Conservation (phyloP, 306 rosid species). For the Betula pendula region DNA sequence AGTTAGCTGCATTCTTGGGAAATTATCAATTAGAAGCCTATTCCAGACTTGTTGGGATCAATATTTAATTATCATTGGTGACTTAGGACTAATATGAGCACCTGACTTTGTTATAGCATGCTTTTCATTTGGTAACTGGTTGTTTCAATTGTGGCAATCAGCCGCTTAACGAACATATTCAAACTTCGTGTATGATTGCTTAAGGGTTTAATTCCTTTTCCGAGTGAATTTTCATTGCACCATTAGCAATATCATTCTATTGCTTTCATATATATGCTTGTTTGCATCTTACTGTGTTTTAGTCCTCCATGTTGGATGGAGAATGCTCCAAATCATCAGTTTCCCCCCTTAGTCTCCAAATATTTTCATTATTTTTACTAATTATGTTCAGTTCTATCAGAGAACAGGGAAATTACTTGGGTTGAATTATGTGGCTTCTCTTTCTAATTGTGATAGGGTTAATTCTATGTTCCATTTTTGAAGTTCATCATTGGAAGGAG, state of each 20-base stretch:
- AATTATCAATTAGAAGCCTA: not conserved
- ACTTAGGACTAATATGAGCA: not conserved
- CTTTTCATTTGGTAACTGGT: not conserved
- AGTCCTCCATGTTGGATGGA: not conserved
- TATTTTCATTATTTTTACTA: not conserved
- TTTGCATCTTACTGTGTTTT: not conserved
- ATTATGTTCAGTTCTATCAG: slow-evolving; percentile 13
- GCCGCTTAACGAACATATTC: not conserved
- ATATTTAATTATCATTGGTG: not conserved
- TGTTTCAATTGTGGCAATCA: not conserved
- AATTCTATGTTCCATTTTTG: slow-evolving; percentile 10
- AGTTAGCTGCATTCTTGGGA: not conserved
- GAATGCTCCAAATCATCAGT: not conserved
- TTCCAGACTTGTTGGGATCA: not conserved
- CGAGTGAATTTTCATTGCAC: not conserved
- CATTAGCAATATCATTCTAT: not conserved
- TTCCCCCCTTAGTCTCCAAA: not conserved
- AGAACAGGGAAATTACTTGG: not conserved
- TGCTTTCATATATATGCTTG: not conserved
- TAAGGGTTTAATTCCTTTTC: not conserved
- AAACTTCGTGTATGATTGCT: not conserved
- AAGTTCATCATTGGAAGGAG: slow-evolving; percentile 9
- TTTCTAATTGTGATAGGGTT: slow-evolving; percentile 13
- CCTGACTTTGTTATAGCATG: not conserved
- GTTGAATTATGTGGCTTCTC: slow-evolving; percentile 1